Percentiles rank a stretch among this genome's conserved stretches.
Evolutionary conservation across 1,284 basidiomycete species (phyloP).

Genomic region (Fomitopsis palustris): DNA sequence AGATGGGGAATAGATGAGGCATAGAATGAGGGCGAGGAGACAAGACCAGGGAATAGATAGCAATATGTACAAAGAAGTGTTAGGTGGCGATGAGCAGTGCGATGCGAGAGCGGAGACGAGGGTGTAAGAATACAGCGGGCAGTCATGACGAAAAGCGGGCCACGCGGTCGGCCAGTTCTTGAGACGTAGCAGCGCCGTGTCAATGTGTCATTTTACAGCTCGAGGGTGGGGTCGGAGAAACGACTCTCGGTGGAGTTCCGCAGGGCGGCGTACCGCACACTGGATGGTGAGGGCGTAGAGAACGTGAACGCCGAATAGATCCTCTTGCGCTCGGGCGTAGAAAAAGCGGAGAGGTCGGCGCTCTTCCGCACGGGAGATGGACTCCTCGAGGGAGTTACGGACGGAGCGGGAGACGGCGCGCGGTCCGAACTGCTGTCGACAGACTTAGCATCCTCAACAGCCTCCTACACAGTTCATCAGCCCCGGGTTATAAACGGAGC

Average conservation of each 20-base stretch:
- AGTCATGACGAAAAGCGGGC: background rate
- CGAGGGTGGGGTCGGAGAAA: conserved; percentile 18
- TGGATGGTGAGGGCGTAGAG: conserved; percentile 60
- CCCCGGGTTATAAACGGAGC: too few species aligned
- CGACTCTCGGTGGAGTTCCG: conserved; percentile 18
- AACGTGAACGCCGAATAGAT: conserved; percentile 76
- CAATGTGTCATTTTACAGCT: background rate
- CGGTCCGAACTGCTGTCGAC: background rate
- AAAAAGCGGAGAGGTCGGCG: conserved; percentile 33
- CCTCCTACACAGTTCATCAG: background rate
- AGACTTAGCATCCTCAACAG: background rate
- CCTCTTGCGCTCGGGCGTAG: conserved; percentile 67
- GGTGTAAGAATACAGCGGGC: background rate
- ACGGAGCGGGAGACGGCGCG: conserved; percentile 9
- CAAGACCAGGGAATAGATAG: background rate
- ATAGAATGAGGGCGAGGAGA: background rate
- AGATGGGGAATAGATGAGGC: background rate
- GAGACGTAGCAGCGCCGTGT: background rate
- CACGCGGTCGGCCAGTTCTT: background rate
- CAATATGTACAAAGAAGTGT: background rate
- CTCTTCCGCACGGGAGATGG: conserved; percentile 5
- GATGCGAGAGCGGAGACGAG: background rate
- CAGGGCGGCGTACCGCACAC: conserved; percentile 40
- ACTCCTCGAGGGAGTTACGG: conserved; percentile 3
- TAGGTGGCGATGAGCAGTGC: background rate